Conservation (phyloP, 371 early-diverging fungal genomes). For the Massospora cicadina region DNA sequence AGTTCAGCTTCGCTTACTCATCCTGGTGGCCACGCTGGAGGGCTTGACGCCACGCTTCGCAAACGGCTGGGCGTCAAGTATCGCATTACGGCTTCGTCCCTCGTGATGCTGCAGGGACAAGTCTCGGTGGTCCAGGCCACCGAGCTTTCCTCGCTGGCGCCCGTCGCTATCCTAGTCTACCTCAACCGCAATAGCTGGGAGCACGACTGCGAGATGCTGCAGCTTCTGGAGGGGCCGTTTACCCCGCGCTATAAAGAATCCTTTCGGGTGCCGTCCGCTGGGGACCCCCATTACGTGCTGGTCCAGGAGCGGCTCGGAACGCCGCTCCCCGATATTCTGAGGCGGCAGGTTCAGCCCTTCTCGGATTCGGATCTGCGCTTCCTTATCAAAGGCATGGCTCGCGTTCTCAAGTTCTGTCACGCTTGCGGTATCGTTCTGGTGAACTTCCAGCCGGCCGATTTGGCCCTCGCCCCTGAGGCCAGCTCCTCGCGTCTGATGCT, state of each 20-base stretch:
- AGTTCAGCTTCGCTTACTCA: not conserved
- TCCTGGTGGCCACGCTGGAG: not conserved
- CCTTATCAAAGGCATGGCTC: not conserved
- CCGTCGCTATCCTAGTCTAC: constrained; percentile 9
- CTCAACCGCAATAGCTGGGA: not conserved
- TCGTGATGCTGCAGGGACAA: not conserved
- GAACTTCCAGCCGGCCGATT: constrained; percentile 6
- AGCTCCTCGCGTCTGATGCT: not conserved
- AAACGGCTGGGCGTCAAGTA: constrained; percentile 3
- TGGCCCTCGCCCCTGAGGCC: not conserved
- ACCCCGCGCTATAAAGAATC: not conserved
- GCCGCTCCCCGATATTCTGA: not conserved
- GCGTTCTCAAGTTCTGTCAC: not conserved
- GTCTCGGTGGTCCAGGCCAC: not conserved
- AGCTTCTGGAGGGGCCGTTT: constrained; percentile 8
- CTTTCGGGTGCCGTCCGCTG: not conserved
- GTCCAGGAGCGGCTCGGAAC: not conserved
- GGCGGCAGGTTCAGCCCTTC: not conserved
- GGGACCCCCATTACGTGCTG: not conserved
- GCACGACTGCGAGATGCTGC: constrained; percentile 5
- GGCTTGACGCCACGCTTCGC: not conserved
- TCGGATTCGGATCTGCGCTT: constrained; percentile 1
- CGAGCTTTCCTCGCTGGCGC: not conserved
- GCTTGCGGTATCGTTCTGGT: not conserved
- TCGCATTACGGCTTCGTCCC: not conserved